phyloP scores from a whole-genome alignment of 2,329 filamentous ascomycete genomes.

The Botrytis elliptica region DNA sequence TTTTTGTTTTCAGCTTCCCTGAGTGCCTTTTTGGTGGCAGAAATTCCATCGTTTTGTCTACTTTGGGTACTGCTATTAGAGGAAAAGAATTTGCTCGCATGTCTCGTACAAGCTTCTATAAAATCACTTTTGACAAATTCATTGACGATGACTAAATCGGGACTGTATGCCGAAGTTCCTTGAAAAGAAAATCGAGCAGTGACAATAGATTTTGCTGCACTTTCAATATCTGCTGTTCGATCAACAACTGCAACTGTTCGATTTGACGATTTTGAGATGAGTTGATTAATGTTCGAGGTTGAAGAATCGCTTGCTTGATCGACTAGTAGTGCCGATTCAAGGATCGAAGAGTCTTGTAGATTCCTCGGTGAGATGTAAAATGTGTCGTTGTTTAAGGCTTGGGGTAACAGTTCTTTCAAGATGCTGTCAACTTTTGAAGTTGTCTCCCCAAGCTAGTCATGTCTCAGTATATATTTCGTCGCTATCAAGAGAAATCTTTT shows the following conservation, averaged over 20 bases:
- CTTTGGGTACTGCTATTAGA: background rate
- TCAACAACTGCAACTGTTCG: background rate
- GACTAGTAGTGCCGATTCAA: background rate
- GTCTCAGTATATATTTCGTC: background rate
- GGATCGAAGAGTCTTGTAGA: background rate
- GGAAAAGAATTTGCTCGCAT: background rate
- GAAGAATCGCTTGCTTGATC: background rate
- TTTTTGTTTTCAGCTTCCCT: background rate
- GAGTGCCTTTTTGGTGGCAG: background rate
- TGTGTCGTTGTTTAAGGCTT: background rate
- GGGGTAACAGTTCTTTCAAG: background rate
- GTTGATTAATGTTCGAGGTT: background rate
- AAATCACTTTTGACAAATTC: background rate
- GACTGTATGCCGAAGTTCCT: background rate
- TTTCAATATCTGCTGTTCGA: background rate
- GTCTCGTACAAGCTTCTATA: background rate
- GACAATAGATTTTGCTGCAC: background rate
- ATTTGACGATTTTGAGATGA: background rate
- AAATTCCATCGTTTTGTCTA: background rate
- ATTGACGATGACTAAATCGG: background rate
- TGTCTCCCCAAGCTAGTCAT: background rate
- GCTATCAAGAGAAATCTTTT: background rate
- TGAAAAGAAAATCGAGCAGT: background rate
- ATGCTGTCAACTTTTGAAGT: background rate
- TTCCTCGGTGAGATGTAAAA: background rate